Conservation (phyloP, 2,329 filamentous ascomycete genomes). For the Aureobasidium subglaciale region DNA sequence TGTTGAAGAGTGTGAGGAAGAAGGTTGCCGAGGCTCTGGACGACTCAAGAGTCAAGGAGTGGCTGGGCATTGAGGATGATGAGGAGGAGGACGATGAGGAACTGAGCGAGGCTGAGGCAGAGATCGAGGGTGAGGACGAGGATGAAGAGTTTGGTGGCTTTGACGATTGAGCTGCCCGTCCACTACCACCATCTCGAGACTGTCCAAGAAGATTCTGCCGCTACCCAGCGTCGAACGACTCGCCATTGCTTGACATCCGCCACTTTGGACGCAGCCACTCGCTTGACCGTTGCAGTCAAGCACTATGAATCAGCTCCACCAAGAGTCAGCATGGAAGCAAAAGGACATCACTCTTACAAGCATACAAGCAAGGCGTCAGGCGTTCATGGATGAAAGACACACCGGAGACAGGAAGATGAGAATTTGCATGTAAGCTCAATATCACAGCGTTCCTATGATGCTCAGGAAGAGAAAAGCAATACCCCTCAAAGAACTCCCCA, state of each 20-base stretch:
- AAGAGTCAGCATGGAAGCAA: background rate
- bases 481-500: background rate
- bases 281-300: background rate
- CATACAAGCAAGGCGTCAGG: slow-evolving; percentile 12
- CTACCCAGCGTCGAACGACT: background rate
- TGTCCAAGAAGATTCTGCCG: background rate
- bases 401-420: background rate
- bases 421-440: slow-evolving; percentile 12
- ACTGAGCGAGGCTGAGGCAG: slow-evolving; percentile 34
- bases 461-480: slow-evolving; percentile 9
- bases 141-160: slow-evolving; percentile 62
- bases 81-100: slow-evolving; percentile 27
- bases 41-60: slow-evolving; percentile 67
- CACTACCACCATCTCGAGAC: background rate
- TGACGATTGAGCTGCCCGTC: slow-evolving; percentile 45
- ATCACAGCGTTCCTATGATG: background rate
- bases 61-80: slow-evolving; percentile 33
- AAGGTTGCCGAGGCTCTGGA: slow-evolving; percentile 62
- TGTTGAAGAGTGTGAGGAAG: slow-evolving; percentile 64
- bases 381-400: background rate
- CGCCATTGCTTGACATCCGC: background rate
- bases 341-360: background rate
- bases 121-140: slow-evolving; percentile 36
- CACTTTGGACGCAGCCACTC: background rate
- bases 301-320: background rate